A percentile compares a stretch with the other conserved stretches of the same genome.
These are phyloP conservation scores for Tripterygium wilfordii DNA, from an alignment of 177 flowering plant genomes.

Conservation along the genomic window DNA sequence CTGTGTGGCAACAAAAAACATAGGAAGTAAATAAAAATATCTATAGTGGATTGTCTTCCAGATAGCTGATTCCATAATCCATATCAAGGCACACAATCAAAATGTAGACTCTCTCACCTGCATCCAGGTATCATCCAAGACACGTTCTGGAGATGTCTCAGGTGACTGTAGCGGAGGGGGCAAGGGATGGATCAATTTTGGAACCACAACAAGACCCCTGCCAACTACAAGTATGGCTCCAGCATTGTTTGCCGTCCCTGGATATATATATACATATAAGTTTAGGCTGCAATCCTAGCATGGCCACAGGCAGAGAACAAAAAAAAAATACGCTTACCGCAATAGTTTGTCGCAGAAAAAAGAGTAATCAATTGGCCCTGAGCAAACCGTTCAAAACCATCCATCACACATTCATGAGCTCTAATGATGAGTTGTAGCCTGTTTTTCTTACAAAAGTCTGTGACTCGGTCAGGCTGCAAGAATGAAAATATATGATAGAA, in stretches of 20 bases:
- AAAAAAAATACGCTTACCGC: slow-evolving; percentile 52
- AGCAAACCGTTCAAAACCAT: slow-evolving; percentile 97
- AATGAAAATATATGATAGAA: not conserved
- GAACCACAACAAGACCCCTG: slow-evolving; percentile 84
- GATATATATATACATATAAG: slow-evolving; percentile 13
- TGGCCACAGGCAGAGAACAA: not conserved
- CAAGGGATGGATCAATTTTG: slow-evolving; percentile 92
- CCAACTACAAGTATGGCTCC: slow-evolving; percentile 97
- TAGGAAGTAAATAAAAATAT: not conserved
- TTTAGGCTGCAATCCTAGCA: not conserved
- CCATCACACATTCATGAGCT: slow-evolving; percentile 99
- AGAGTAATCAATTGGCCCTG: slow-evolving; percentile 98
- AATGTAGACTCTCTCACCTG: no score
- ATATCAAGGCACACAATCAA: no score
- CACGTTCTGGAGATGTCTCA: slow-evolving; percentile 73
- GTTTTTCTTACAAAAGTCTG: slow-evolving; percentile 92
- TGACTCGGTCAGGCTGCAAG: slow-evolving; percentile 93
- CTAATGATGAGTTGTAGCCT: slow-evolving; percentile 92
- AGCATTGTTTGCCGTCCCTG: slow-evolving; percentile 98
- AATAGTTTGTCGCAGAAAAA: slow-evolving; percentile 97
- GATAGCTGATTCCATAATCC: no score
- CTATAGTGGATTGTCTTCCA: not conserved
- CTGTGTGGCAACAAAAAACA: slow-evolving; percentile 25
- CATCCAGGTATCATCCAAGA: slow-evolving; percentile 77
- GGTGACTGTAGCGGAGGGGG: slow-evolving; percentile 92